Conservation (phyloP, 2,329 filamentous ascomycete species). For the Cladobotryum mycophilum region DNA sequence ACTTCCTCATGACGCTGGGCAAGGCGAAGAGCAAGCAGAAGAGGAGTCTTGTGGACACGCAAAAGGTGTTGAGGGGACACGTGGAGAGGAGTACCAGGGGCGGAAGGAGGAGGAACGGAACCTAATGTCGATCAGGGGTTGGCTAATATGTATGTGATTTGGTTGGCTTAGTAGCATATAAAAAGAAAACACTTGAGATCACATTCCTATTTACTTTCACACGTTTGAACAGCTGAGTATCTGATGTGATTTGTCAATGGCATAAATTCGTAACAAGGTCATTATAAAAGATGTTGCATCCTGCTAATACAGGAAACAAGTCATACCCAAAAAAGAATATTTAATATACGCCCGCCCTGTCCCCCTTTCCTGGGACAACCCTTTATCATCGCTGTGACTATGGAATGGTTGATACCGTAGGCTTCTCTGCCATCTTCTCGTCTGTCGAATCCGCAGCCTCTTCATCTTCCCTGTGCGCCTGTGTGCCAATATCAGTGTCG, state of each 20-base stretch:
- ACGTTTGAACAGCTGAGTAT: too few species aligned
- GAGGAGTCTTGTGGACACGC: constrained; percentile 81
- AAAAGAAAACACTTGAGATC: too few species aligned
- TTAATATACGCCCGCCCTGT: neutral
- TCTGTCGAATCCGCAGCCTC: constrained; percentile 17
- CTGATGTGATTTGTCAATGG: neutral
- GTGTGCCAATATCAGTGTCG: constrained; percentile 37
- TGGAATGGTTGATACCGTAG: constrained; percentile 3
- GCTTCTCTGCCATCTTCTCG: constrained; percentile 8
- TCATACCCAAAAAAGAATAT: neutral
- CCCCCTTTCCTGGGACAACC: neutral
- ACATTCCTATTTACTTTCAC: too few species aligned
- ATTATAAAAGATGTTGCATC: neutral
- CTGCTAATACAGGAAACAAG: neutral
- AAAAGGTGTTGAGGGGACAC: constrained; percentile 73
- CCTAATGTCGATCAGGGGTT: neutral
- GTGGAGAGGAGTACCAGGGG: constrained; percentile 77
- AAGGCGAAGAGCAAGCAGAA: constrained; percentile 96
- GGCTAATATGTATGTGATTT: too few species aligned
- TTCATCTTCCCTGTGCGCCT: constrained; percentile 21
- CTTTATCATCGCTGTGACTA: neutral
- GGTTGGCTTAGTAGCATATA: neutral
- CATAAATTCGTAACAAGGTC: neutral
- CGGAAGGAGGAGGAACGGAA: constrained; percentile 66
- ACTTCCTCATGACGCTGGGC: constrained; percentile 95